Evolutionary conservation across 208 protist species (phyloP), one percentile per base, ranked within the genome.

Genomic region (Trypanosoma congolense): DNA sequence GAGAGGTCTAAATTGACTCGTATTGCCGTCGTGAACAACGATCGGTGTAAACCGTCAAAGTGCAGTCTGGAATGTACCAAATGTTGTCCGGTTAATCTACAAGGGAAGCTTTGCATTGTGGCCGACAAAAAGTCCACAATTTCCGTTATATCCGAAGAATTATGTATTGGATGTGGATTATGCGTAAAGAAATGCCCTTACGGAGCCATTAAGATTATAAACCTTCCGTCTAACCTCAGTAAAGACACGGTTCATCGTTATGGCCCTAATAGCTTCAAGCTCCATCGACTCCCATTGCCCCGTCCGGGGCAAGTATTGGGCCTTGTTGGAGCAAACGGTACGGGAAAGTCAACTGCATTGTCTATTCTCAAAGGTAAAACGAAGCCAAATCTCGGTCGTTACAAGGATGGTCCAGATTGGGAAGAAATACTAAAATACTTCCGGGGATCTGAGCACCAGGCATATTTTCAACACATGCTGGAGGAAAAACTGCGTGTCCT

Each of bases 171-270:
- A 66, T 99, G 99, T 80, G 97, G 95, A 72, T 98, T 99, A 61
- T 99, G 98, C 73, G 94, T 98, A 3, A 99, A 99, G 81, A 99
- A 99, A 65, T 99, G 99, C 74, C 99, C 99, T 16, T 99, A 99
- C 67, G 93, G 99, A 50, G 99, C 99, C 38, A 99, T 99, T 78
- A 80, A 80, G 52, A 99, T 99, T 70, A 99, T 99, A 75, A 99
- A 99, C 76, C 75, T 99, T 29, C 98, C 98, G 26, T 99, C 96
- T 29, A 97, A 98, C 70, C 80, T 99, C 19, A 86, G 98, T 28
- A 90, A 72, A 26, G 71, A 98, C 26, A 99, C 97, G 6, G 99
- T 98, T 0, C 98, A 99, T 78, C 89, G 99, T 52, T 99, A 99
- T 77, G 96, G 97, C 30, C 83, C 96, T 30, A 99, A 99, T 84